Percentiles rank a stretch among this genome's conserved stretches.
Conservation (phyloP, 805 yeast species). For the Kuraishia hungarica region DNA sequence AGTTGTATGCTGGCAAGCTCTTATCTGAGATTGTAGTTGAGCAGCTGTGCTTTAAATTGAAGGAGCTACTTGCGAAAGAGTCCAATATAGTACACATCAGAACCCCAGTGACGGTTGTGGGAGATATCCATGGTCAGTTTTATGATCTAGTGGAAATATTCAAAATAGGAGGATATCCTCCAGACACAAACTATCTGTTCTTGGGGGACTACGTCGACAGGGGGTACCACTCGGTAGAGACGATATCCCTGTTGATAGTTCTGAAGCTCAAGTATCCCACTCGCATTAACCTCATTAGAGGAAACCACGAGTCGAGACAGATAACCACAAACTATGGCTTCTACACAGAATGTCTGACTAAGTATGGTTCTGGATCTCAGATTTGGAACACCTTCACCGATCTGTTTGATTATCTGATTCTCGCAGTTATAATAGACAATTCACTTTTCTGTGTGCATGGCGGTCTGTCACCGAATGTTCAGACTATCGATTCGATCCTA, state of each 20-base stretch:
- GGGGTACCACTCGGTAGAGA: slow-evolving; percentile 89
- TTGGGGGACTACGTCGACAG: slow-evolving; percentile 96
- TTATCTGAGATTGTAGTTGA: slow-evolving; percentile 64
- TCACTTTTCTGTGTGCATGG: slow-evolving; percentile 94
- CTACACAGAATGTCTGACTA: slow-evolving; percentile 86
- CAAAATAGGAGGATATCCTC: slow-evolving; percentile 87
- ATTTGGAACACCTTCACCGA: slow-evolving; percentile 92
- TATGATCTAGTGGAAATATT: slow-evolving; percentile 90
- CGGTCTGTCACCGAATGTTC: slow-evolving; percentile 91
- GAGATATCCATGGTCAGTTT: slow-evolving; percentile 97
- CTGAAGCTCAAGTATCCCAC: slow-evolving; percentile 83
- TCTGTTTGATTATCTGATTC: slow-evolving; percentile 81
- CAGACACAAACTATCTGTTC: slow-evolving; percentile 87
- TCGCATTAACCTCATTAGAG: slow-evolving; percentile 76
- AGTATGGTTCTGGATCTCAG: slow-evolving; percentile 64
- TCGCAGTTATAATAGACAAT: slow-evolving; percentile 86
- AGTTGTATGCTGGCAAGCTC: slow-evolving; percentile 52
- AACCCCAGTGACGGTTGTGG: slow-evolving; percentile 91
- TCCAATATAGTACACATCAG: slow-evolving; percentile 80
- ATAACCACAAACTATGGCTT: slow-evolving; percentile 97
- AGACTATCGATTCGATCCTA: slow-evolving; percentile 84
- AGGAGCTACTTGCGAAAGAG: slow-evolving; percentile 69
- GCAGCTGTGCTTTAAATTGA: slow-evolving; percentile 72
- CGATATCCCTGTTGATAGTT: slow-evolving; percentile 75
- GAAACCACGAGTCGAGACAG: slow-evolving; percentile 95